Base-by-base conservation (phyloP, 2,329 filamentous ascomycete genomes). In the Periconia sp. region DNA sequence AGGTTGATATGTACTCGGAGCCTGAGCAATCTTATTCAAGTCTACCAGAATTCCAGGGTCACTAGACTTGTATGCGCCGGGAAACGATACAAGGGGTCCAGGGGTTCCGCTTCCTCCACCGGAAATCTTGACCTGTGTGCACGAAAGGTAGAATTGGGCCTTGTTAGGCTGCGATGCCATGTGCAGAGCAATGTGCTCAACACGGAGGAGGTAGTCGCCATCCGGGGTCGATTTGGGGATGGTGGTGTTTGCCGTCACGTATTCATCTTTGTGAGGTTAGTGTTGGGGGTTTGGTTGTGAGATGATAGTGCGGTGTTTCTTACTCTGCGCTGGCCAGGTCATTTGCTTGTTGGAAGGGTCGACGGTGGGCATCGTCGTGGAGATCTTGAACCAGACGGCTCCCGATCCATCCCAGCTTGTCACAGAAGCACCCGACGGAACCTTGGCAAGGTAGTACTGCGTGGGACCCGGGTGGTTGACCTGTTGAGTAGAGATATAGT, bases 71-170 rank as follows among this genome's bases (percentile, higher is more conserved):
- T 68, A 68, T 14, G 65, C 65, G 1, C 65, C 65, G 1, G 65
- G 65, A 2, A 68, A 50, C 5, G 57, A 42, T 10, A 52, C 66
- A 19, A 68, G 40, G 1, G 74, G 74, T 3, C 65, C 61, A 1
- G 76, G 76, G 7, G 56, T 66, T n/a, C 73, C 68, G 51, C 51
- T 71, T 6, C 75, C 76, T 11, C 75, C 74, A 14, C 71, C 74
- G 0, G 75, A 76, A 17, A 79, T 70, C 45, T 70, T 75, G 50
- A 78, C 61, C 57, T 79, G 76, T 5, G 69, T 70, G 50, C 77
- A 79, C 6, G 70, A 69, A 45, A 77, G 57, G 51, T 75, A 76
- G 54, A 73, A 72, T 53, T 74, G 72, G 14, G 70, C 69, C 49
- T 63, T 69, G 55, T 68, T 73, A 31, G 59, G 50, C 49, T 60